Evolutionary conservation across 371 early-diverging fungal genomes (phyloP).

Genomic region (Mucor racemosus): DNA sequence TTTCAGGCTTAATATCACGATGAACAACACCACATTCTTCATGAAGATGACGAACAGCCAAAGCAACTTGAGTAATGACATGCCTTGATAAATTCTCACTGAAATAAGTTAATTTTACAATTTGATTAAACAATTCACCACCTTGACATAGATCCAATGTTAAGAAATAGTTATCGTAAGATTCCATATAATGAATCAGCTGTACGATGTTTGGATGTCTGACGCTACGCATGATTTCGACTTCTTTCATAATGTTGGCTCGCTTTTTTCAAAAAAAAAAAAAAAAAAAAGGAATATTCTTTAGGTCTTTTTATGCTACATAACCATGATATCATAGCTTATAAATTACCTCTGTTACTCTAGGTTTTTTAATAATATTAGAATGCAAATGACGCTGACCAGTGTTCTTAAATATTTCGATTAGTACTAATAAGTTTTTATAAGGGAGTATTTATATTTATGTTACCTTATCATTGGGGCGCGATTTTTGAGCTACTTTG

Average conservation of each 20-base stretch:
- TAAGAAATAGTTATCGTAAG: constrained; percentile 67
- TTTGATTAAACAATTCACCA: constrained; percentile 88
- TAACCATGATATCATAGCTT: constrained; percentile 27
- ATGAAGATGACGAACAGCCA: constrained; percentile 89
- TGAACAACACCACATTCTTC: constrained; percentile 88
- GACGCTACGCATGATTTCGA: constrained; percentile 79
- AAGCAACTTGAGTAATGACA: constrained; percentile 87
- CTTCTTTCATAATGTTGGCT: constrained; percentile 81
- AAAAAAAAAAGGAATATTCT: constrained; percentile 1
- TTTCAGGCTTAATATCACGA: constrained; percentile 98
- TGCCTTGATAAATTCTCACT: constrained; percentile 80
- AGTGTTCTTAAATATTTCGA: constrained; percentile 30
- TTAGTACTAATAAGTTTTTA: constrained; percentile 61
- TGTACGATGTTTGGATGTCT: constrained; percentile 77
- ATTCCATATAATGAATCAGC: constrained; percentile 66
- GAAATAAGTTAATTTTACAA: constrained; percentile 81
- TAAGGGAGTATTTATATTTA: constrained; percentile 45
- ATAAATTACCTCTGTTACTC: constrained; percentile 37
- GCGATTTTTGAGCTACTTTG: constrained; percentile 72
- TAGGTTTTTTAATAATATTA: constrained; percentile 33
- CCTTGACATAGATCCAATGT: constrained; percentile 85
- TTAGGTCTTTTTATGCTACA: not conserved
- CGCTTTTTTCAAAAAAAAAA: constrained; percentile 44
- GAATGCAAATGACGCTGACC: constrained; percentile 33
- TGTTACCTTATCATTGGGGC: constrained; percentile 50